These are phyloP conservation scores for Trifolium dubium DNA, from an alignment of 306 rosid genomes.

Conservation along the genomic window DNA sequence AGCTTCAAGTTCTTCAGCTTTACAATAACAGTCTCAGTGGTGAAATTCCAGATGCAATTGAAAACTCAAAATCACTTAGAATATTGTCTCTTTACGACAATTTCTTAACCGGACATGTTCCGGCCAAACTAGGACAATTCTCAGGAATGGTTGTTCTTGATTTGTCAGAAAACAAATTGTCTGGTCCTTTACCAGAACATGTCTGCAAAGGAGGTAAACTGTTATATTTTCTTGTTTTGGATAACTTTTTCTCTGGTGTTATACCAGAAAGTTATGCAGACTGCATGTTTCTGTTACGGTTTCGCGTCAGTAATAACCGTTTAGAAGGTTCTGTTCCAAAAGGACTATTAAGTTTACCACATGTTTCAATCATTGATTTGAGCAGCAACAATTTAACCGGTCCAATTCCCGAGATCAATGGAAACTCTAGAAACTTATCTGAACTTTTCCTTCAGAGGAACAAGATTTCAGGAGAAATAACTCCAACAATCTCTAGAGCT, in stretches of 20 bases:
- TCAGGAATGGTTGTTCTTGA: constrained; percentile 74
- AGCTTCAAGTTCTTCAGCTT: constrained; percentile 76
- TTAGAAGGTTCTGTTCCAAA: constrained; percentile 73
- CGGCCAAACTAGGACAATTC: constrained; percentile 68
- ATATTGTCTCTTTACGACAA: constrained; percentile 83
- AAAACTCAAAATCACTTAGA: constrained; percentile 63
- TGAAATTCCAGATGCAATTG: constrained; percentile 71
- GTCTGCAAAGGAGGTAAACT: constrained; percentile 74
- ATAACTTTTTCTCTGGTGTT: constrained; percentile 73
- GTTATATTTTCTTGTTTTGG: constrained; percentile 72
- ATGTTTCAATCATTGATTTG: constrained; percentile 80
- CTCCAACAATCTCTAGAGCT: constrained; percentile 72
- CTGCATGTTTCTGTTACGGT: constrained; percentile 72
- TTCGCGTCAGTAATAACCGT: constrained; percentile 74
- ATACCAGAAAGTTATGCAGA: constrained; percentile 66
- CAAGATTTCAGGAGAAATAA: constrained; percentile 73
- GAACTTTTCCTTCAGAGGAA: constrained; percentile 85
- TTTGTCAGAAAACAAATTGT: constrained; percentile 75
- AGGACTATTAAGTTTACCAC: constrained; percentile 71
- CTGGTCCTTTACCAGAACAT: constrained; percentile 78
- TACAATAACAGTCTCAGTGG: constrained; percentile 88
- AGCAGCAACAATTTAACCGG: constrained; percentile 71
- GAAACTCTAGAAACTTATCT: constrained; percentile 70
- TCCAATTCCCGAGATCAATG: constrained; percentile 56
- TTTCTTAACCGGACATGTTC: constrained; percentile 67